Percentiles rank a stretch among this genome's conserved stretches.
phyloP scores from a whole-genome alignment of 1,284 basidiomycete species.

The Pseudozyma sp. region DNA sequence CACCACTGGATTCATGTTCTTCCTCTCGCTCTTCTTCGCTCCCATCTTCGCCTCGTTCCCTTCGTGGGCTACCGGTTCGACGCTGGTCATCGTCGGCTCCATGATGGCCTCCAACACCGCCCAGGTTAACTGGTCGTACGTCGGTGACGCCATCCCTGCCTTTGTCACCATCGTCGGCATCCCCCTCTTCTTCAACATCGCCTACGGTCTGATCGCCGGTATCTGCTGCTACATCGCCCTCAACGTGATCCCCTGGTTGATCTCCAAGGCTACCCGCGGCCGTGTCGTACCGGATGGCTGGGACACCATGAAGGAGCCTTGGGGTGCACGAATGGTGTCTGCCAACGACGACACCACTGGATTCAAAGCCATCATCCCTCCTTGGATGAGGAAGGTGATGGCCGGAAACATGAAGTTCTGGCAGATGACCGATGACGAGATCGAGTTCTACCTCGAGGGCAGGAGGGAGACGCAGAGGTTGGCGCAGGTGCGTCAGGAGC shows the following conservation, averaged over 20 bases:
- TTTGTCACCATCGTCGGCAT: slow-evolving; percentile 52
- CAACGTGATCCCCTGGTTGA: slow-evolving; percentile 76
- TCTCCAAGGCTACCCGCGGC: slow-evolving; percentile 75
- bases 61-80: slow-evolving; percentile 87
- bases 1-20: slow-evolving; percentile 81
- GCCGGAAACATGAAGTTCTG: slow-evolving; percentile 63
- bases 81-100: slow-evolving; percentile 85
- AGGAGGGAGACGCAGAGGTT: slow-evolving; percentile 54
- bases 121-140: slow-evolving; percentile 88
- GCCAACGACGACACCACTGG: slow-evolving; percentile 47
- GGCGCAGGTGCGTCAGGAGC: slow-evolving; percentile 47
- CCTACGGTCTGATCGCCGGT: slow-evolving; percentile 88
- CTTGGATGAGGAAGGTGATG: slow-evolving; percentile 62
- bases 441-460: slow-evolving; percentile 62
- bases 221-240: slow-evolving; percentile 79
- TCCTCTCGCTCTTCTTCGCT: slow-evolving; percentile 87
- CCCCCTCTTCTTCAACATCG: slow-evolving; percentile 75
- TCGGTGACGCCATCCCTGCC: slow-evolving; percentile 80
- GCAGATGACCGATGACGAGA: slow-evolving; percentile 63
- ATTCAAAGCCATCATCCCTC: slow-evolving; percentile 58
- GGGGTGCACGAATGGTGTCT: slow-evolving; percentile 47
- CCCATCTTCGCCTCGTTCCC: slow-evolving; percentile 90
- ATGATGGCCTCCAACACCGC: slow-evolving; percentile 88
- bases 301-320: slow-evolving; percentile 66
- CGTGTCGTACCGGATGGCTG: slow-evolving; percentile 76